A percentile compares a stretch with the other conserved stretches of the same genome.
Evolutionary conservation across 108 stramenopile genomes (phyloP).

Genomic region (Aureococcus anophagefferens): DNA sequence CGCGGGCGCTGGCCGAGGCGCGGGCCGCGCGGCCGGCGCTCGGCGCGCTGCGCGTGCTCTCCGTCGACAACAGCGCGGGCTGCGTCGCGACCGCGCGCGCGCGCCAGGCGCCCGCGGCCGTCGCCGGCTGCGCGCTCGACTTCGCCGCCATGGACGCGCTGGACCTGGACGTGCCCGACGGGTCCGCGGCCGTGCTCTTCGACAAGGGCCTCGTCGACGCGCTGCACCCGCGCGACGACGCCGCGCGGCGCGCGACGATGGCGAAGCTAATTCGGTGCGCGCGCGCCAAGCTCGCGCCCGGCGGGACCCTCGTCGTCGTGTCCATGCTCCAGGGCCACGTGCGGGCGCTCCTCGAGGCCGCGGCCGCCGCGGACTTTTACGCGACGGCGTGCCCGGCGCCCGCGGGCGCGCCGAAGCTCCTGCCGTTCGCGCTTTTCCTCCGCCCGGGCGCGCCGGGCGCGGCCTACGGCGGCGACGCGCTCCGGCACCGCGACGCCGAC

Average conservation of each 20-base stretch:
- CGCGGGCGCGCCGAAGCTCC: no score
- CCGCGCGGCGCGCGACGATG: neutral
- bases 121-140: neutral
- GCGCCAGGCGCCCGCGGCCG: neutral
- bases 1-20: neutral
- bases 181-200: neutral
- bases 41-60: neutral
- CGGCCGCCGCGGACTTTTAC: no score
- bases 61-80: neutral
- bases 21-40: neutral
- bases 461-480: neutral
- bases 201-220: constrained; percentile 1
- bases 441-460: no score
- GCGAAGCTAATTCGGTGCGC: neutral
- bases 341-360: no score
- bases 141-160: neutral
- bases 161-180: neutral
- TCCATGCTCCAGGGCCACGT: neutral
- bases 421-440: no score
- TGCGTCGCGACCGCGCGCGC: no score
- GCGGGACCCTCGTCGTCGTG: neutral
- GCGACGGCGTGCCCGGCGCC: no score
- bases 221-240: neutral
- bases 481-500: no score
- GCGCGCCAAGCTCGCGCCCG: neutral